Evolutionary conservation across 73 alveolate genomes (phyloP).

Genomic region (Halteria grandinella): DNA sequence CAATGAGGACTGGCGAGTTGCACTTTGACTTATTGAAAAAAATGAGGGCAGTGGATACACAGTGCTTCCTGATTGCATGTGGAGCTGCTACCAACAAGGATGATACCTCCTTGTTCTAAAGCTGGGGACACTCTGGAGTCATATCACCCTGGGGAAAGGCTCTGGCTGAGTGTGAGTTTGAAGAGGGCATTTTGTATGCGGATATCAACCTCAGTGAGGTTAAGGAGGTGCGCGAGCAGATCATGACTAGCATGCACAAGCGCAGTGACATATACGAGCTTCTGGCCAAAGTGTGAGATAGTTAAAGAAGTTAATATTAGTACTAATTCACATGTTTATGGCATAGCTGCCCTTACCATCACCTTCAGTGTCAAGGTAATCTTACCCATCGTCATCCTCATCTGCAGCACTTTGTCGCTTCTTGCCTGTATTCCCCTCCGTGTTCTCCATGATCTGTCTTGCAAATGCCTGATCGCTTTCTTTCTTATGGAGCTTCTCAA

Average conservation of each 20-base stretch:
- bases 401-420: too few relatives aligned
- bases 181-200: slow-evolving; percentile 73
- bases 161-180: slow-evolving; percentile 71
- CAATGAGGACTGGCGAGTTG: slow-evolving; percentile 93
- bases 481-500: slow-evolving; percentile 39
- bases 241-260: slow-evolving; percentile 73
- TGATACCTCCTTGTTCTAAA: slow-evolving; percentile 71
- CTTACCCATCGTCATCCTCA: slow-evolving; percentile 1
- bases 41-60: slow-evolving; percentile 95
- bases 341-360: not conserved
- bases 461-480: slow-evolving; percentile 1
- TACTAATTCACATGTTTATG: not conserved
- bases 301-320: not conserved
- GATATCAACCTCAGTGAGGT: slow-evolving; percentile 80
- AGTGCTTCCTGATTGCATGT: slow-evolving; percentile 84
- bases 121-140: slow-evolving; percentile 87
- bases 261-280: slow-evolving; percentile 78
- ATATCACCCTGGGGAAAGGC: slow-evolving; percentile 91
- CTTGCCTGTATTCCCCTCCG: slow-evolving; percentile 4
- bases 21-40: slow-evolving; percentile 91
- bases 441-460: not conserved
- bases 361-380: slow-evolving; percentile 10
- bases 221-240: slow-evolving; percentile 64
- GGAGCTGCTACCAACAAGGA: slow-evolving; percentile 88
- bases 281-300: slow-evolving; percentile 29